phyloP scores from a whole-genome alignment of 345 rosid genomes.

The Psidium guajava region DNA sequence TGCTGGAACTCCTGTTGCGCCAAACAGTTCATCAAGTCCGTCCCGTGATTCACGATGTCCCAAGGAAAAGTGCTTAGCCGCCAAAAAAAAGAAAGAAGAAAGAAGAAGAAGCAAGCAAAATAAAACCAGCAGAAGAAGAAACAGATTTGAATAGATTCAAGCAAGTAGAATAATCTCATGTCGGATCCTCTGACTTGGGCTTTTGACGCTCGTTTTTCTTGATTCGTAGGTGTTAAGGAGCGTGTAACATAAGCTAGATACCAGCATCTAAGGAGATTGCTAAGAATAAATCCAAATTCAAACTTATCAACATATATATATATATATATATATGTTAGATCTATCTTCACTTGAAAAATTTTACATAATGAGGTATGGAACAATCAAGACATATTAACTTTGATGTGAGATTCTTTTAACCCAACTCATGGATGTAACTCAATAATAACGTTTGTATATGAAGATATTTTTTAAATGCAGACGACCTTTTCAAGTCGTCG shows the following conservation, averaged over 20 bases:
- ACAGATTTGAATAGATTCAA: not conserved
- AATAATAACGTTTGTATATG: too few species aligned
- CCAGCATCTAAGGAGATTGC: too few species aligned
- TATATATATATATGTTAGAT: too few species aligned
- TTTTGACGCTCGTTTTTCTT: not conserved
- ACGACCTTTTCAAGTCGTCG: not conserved
- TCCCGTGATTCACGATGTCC: not conserved
- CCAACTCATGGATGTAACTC: too few species aligned
- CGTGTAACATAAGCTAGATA: too few species aligned
- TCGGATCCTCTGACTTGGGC: not conserved
- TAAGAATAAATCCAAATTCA: too few species aligned
- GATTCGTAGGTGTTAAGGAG: not conserved
- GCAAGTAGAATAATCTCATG: not conserved
- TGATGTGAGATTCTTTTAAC: too few species aligned
- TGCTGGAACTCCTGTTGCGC: not conserved
- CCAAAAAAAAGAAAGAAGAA: not conserved
- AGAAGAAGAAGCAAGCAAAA: too few species aligned
- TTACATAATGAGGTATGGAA: too few species aligned
- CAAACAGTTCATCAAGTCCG: not conserved
- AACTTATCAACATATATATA: too few species aligned
- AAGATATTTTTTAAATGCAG: not conserved
- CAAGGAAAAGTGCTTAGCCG: not conserved
- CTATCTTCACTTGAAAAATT: too few species aligned
- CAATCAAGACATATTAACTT: too few species aligned
- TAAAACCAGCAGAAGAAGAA: not conserved